Evolutionary conservation across 176 grass and related monocot species (phyloP), one percentile per base, ranked within the genome.

Genomic region (Themeda triandra): DNA sequence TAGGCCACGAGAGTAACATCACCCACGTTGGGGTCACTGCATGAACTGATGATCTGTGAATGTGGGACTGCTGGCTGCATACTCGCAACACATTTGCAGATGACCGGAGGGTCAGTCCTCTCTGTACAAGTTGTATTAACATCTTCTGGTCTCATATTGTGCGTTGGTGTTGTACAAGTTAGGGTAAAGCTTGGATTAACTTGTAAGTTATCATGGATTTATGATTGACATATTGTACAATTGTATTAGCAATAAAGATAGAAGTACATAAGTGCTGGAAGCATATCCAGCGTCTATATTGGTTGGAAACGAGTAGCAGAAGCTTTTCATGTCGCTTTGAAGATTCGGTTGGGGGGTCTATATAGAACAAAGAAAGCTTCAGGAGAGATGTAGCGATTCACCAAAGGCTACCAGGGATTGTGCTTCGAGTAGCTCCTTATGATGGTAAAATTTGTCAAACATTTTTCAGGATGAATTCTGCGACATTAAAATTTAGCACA

Each of bases 1-100:
- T 42, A 86, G 94, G 51, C 94, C 94, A 36, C 82, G 87, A 27
- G 94, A 97, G 60, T 94, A 86, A 66, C 58, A 40, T 53, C 59
- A 28, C 24, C 46, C 5, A 35, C 11, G 6, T 67, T 46, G 33
- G 46, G 68, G 42, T 68, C 12, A 63, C 59, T 87, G 19, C 37
- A 35, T 44, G 31, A 70, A 30, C 69, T 79, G 84, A 87, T 76
- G 15, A 49, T 49, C 74, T 24, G 48, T 40, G 68, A 90, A 66
- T 74, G 69, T 58, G 51, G 80, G 66, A 59, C 46, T 79, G 53
- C 6, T 73, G 81, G 54, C 59, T 63, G 37, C 54, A 59, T 46
- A 60, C 78, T 80, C 62, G 37, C 44, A 10, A 86, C 12, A 35
- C 84, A 75, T 87, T 78, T 73, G 45, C 59, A 77, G 68, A 86